Base-by-base conservation (phyloP, 1,284 basidiomycete species). In the Fomitopsis palustris region DNA sequence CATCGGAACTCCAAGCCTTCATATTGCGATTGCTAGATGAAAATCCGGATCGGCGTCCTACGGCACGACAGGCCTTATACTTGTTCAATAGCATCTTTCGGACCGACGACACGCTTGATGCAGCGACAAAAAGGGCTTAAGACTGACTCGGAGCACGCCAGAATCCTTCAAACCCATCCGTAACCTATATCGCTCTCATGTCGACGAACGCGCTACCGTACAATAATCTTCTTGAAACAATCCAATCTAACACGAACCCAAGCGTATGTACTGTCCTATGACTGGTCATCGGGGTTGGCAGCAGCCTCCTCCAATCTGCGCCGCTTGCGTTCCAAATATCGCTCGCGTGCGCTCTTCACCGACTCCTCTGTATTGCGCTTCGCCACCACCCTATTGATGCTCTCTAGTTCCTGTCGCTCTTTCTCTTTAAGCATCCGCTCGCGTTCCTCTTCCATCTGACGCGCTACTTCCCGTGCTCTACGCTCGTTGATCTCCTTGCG, bases 321-420 rank as follows among this genome's bases (percentile, higher is more conserved):
- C 58, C 90, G 82, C 75, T 96, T 96, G 62, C 94, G 80, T 66
- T 87, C 87, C 56, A 93, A 70, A 69, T 90, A 95, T 59, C 93
- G 81, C 64, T 89, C 84, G 55, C 79, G 83, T 17, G 93, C 93
- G 67, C 83, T 88, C 69, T 84, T 76, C 37, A 96, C 81, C 60
- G 88, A 84, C 21, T 75, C 73, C 54, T 90, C 87, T 3, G 82
- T 87, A 70, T 95, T 93, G 58, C 90, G 80, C 72, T 84, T 86
- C 53, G 77, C 75, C 41, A 89, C 76, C 19, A 81, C 76, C 56
- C 85, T 78, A 64, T 80, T 81, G 38, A 77, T 74, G 6, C 78
- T 81, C 64, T 87, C 86, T 59, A 83, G 79, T 58, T 88, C 87
- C 29, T 79, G 78, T 62, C 75, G 74, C 67, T 83, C 80, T 70